These are phyloP conservation scores for Lathyrus tuberosus DNA, from an alignment of 306 rosid species.

Conservation along the genomic window DNA sequence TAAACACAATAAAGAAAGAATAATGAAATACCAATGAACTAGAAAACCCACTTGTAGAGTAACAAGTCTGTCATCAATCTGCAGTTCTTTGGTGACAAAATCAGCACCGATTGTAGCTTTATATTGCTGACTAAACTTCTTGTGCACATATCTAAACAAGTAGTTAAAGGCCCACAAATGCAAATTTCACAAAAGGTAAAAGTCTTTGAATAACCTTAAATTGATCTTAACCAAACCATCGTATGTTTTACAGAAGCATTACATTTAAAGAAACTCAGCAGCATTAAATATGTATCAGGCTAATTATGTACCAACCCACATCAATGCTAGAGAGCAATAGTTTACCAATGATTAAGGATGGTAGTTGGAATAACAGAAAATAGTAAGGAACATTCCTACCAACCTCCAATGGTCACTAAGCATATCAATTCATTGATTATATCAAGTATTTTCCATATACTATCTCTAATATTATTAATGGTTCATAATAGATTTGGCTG, in stretches of 20 bases:
- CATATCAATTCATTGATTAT: conserved; percentile 4
- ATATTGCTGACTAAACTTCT: conserved; percentile 93
- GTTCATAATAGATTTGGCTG: background rate
- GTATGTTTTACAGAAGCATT: background rate
- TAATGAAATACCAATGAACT: conserved; percentile 38
- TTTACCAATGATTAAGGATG: background rate
- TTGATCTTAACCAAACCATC: background rate
- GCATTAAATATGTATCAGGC: background rate
- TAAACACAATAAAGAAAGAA: conserved; percentile 11
- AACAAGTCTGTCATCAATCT: conserved; percentile 85
- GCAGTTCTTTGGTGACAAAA: conserved; percentile 92
- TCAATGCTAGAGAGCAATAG: background rate
- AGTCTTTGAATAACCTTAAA: background rate
- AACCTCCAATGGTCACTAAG: background rate
- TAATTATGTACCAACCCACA: background rate
- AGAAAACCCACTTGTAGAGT: conserved; percentile 81
- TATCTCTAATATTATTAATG: background rate
- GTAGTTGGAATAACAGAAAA: no score
- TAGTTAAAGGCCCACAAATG: conserved; percentile 47
- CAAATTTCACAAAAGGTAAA: conserved; percentile 1
- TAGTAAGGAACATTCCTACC: conserved; percentile 1
- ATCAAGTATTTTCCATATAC: background rate
- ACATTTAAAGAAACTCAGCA: background rate
- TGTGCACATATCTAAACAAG: conserved; percentile 75
- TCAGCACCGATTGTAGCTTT: conserved; percentile 98